Evolutionary conservation across 768 basidiomycete genomes (phyloP), one percentile per base, ranked within the genome.

Genomic region (Kwoniella newhampshirensis): DNA sequence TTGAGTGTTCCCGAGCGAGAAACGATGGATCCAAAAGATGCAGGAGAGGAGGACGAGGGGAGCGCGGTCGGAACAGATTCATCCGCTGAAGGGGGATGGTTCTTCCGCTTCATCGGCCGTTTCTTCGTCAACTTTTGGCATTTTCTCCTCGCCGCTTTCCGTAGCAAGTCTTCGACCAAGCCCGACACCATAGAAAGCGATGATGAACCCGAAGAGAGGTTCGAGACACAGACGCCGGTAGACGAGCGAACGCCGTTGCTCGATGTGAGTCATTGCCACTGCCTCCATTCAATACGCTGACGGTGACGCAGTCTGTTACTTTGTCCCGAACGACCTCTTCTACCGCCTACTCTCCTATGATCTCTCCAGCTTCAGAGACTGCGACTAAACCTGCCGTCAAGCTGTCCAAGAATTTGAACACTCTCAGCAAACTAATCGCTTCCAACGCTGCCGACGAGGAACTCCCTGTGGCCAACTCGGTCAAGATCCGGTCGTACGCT

Each of bases 91-190:
- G 51, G 44, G 28, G 49, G 54, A 49, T 61, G 59, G 59, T 26
- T 61, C 2, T 35, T 61, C 30, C 54, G 48, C 9, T 28, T 56
- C 17, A 51, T 61, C 30, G 54, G 59, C 6, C 53, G 50, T 20
- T 54, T 61, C 20, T 61, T 61, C 44, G 59, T 43, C 32, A 41
- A 61, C 46, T 44, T 61, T 21, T 61, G 59, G 59, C 27, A 36
- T 17, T 44, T 43, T 4, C 28, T 61, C 23, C 35, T 58, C 12
- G 37, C 23, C n/a, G 35, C 53, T 20, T 61, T 61, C 49, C 37
- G 51, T 27, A 44, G 35, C 15, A 40, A 26, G n/a, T 20, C 50
- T 3, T 23, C 42, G 4, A 27, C 48, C 23, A 18, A 25, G 3
- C 17, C 48, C n/a, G 40, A 45, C 9, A 18, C 26, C 7, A 41